Evolutionary conservation across 163 green algal genomes (phyloP).

Genomic region (Chlorella variabilis): DNA sequence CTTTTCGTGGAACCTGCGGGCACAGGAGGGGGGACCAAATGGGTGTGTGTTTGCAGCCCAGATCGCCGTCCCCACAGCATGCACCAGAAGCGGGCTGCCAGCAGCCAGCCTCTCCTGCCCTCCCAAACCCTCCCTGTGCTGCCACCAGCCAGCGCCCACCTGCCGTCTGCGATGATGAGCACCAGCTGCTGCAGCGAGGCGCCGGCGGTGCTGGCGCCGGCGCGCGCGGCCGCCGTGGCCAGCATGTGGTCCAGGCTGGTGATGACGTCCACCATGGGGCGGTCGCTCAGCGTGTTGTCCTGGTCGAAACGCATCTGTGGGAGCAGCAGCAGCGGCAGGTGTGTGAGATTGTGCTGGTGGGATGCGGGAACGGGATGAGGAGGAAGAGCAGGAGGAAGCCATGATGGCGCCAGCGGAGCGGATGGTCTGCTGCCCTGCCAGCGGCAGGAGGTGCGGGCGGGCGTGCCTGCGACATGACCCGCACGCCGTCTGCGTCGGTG

Average conservation of each 20-base stretch:
- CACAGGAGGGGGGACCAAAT: background rate
- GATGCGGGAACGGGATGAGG: background rate
- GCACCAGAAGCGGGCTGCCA: too few relatives aligned
- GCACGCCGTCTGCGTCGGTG: conserved; percentile 78
- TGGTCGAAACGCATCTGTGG: conserved; percentile 85
- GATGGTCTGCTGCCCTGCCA: too few relatives aligned
- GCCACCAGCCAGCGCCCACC: background rate
- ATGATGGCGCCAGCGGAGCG: too few relatives aligned
- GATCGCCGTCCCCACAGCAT: too few relatives aligned
- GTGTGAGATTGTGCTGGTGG: background rate
- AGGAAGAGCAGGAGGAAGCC: background rate
- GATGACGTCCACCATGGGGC: conserved; percentile 90
- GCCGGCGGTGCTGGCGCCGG: background rate
- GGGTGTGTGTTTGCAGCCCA: too few relatives aligned
- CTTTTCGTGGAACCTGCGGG: conserved; percentile 94
- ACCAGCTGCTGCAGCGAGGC: conserved; percentile 87
- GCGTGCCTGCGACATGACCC: conserved; percentile 66
- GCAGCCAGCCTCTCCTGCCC: background rate
- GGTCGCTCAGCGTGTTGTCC: conserved; percentile 96
- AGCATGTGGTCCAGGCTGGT: conserved; percentile 77
- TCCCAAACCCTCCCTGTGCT: background rate
- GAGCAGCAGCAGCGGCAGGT: background rate
- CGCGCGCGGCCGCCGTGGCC: conserved; percentile 62
- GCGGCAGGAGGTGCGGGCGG: too few relatives aligned
- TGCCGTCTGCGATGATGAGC: conserved; percentile 93